Conservation (phyloP, 176 grass and related monocot species). For the Carex kokanica region DNA sequence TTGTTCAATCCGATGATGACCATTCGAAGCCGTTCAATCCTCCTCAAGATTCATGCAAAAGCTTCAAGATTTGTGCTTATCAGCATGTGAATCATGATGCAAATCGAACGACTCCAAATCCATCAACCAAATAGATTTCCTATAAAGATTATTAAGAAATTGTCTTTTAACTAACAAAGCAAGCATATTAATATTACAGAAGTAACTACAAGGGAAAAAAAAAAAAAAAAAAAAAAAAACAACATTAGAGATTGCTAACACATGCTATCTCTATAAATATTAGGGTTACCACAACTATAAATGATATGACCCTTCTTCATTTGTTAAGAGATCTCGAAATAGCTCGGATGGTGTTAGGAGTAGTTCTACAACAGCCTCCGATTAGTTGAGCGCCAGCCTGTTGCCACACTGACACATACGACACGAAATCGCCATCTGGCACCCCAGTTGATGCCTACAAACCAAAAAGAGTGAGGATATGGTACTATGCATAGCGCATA, state of each 20-base stretch:
- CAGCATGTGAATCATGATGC: no score
- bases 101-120: no score
- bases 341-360: slow-evolving; percentile 86
- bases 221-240: neutral
- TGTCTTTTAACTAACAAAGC: neutral
- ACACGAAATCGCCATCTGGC: slow-evolving; percentile 84
- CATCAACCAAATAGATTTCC: no score
- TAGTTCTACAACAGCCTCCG: slow-evolving; percentile 94
- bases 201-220: neutral
- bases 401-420: slow-evolving; percentile 64
- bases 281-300: neutral
- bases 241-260: neutral
- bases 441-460: slow-evolving; percentile 75
- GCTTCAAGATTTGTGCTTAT: no score
- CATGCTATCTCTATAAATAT: neutral
- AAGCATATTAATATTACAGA: neutral
- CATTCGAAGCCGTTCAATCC: no score
- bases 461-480: neutral
- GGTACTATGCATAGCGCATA: no score
- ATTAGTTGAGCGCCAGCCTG: slow-evolving; percentile 67
- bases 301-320: neutral
- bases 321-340: slow-evolving; percentile 60
- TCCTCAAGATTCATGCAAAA: no score
- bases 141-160: neutral
- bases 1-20: no score